These are phyloP conservation scores for Ilyonectria mors-panacis DNA, from an alignment of 2,329 filamentous ascomycete genomes.

Conservation along the genomic window DNA sequence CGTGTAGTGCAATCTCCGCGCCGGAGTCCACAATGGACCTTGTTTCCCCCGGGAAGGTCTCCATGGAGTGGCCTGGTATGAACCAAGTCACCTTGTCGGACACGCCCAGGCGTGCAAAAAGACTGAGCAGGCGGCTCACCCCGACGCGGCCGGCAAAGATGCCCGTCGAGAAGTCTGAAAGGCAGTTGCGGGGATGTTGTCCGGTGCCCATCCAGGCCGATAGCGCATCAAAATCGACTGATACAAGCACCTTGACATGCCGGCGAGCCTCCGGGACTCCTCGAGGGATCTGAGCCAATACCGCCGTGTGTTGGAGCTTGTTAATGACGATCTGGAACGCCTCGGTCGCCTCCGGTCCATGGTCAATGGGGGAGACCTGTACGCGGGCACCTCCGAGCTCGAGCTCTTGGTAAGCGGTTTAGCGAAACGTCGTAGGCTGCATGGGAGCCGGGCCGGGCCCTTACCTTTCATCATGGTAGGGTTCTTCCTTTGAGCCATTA, in stretches of 20 bases:
- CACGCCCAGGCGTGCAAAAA: conserved; percentile 55
- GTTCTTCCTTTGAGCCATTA: neutral
- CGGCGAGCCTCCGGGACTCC: conserved; percentile 31
- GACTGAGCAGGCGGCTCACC: conserved; percentile 63
- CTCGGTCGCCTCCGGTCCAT: conserved; percentile 11
- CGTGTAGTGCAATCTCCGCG: conserved; percentile 63
- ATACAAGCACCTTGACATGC: conserved; percentile 41
- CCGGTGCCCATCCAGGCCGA: conserved; percentile 69
- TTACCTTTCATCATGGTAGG: conserved; percentile 13
- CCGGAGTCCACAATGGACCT: conserved; percentile 59
- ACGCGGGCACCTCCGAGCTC: conserved; percentile 15
- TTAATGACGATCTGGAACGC: conserved; percentile 6
- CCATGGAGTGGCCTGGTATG: conserved; percentile 65
- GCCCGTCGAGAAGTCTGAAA: conserved; percentile 32
- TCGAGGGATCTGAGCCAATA: conserved; percentile 11
- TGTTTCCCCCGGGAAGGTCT: conserved; percentile 61
- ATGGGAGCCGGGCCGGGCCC: conserved; percentile 5
- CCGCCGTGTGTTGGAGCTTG: conserved; percentile 11
- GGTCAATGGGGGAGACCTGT: conserved; percentile 9
- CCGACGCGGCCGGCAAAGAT: conserved; percentile 54
- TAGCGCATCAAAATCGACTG: conserved; percentile 67
- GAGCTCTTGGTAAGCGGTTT: conserved; percentile 16
- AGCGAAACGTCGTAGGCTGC: neutral
- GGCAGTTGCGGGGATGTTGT: conserved; percentile 53
- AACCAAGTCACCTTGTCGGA: conserved; percentile 65